Evolutionary conservation across 164 flowering plant genomes (phyloP).

Genomic region (Malania oleifera): DNA sequence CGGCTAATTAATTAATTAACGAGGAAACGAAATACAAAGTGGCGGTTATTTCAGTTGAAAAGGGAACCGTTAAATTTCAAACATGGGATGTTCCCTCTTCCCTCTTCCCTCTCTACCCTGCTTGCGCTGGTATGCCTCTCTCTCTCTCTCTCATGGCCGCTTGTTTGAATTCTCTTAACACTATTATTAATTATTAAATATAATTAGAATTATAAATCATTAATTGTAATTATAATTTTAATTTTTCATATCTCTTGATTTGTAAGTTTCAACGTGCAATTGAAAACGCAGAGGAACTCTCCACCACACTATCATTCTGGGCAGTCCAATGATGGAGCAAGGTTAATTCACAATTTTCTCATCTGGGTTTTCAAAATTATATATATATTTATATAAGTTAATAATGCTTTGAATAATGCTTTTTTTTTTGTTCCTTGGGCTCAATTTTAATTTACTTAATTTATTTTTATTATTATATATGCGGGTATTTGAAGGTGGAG

Average conservation of each 20-base stretch:
- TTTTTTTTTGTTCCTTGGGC: not conserved
- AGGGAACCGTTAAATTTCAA: conserved; percentile 2
- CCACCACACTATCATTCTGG: not conserved
- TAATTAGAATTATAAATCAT: too few species aligned
- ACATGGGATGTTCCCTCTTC: not conserved
- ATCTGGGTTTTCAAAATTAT: not conserved
- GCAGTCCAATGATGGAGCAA: not conserved
- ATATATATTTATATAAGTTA: not conserved
- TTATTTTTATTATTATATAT: not conserved
- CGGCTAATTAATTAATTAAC: too few species aligned
- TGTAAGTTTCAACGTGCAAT: too few species aligned
- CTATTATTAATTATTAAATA: too few species aligned
- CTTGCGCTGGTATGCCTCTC: too few species aligned
- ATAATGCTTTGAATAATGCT: not conserved
- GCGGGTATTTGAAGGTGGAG: not conserved
- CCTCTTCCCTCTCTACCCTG: not conserved
- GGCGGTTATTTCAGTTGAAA: not conserved
- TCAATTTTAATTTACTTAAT: too few species aligned
- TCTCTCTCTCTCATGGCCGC: not conserved
- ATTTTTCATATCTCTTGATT: too few species aligned
- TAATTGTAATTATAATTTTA: too few species aligned
- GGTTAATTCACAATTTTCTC: not conserved
- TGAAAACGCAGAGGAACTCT: too few species aligned
- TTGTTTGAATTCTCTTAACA: too few species aligned
- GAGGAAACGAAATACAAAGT: too few species aligned